Percentiles rank a stretch among this genome's conserved stretches.
phyloP scores from a whole-genome alignment of 208 protist species.

The Trypanosoma grayi region DNA sequence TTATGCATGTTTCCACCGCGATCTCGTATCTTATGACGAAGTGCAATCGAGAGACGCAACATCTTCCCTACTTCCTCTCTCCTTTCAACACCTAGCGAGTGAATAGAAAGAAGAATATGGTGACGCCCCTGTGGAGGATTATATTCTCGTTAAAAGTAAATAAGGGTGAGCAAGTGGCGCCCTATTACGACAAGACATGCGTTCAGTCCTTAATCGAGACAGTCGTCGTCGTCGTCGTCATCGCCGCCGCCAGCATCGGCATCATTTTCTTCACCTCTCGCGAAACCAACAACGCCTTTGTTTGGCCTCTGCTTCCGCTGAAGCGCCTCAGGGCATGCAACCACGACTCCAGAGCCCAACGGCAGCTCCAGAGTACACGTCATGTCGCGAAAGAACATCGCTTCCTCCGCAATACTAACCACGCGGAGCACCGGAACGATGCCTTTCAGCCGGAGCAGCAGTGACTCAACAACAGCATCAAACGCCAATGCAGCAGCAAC shows the following conservation, averaged over 20 bases:
- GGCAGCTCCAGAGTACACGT: slow-evolving; percentile 4
- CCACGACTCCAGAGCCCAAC: slow-evolving; percentile 6
- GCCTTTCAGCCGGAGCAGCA: slow-evolving; percentile 22
- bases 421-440: slow-evolving; percentile 42
- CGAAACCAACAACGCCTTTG: too few species aligned
- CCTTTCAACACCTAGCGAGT: background rate
- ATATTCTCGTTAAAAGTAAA: too few species aligned
- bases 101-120: background rate
- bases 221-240: slow-evolving; percentile 19
- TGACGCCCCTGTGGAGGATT: too few species aligned
- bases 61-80: slow-evolving; percentile 14
- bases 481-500: slow-evolving; percentile 34
- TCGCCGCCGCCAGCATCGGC: background rate
- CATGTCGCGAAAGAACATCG: slow-evolving; percentile 35
- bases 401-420: slow-evolving; percentile 51
- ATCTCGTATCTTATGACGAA: slow-evolving; percentile 46
- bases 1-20: slow-evolving; percentile 42
- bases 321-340: slow-evolving; percentile 11
- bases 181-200: too few species aligned
- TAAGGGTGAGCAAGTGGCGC: too few species aligned
- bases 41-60: slow-evolving; percentile 13
- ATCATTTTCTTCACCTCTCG: background rate
- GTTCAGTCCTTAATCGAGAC: slow-evolving; percentile 22
- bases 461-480: slow-evolving; percentile 34
- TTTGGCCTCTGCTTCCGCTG: background rate